Evolutionary conservation across 129 eudicot genomes (phyloP).

Genomic region (Tagetes erecta): DNA sequence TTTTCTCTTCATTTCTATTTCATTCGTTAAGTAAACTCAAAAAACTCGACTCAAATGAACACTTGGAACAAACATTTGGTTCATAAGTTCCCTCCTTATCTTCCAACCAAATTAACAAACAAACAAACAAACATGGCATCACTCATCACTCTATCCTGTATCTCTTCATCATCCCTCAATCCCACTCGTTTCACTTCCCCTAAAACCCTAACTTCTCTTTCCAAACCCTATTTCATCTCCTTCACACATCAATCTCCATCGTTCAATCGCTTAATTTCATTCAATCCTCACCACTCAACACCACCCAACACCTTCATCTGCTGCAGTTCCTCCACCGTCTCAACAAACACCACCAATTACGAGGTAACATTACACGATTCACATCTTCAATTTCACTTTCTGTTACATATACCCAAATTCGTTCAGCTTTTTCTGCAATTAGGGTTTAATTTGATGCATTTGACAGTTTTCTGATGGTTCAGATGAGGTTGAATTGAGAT

Average conservation of each 20-base stretch:
- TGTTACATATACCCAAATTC: background rate
- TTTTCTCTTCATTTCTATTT: too few species aligned
- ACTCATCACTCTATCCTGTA: conserved; percentile 22
- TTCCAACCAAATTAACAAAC: conserved; percentile 21
- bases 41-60: too few species aligned
- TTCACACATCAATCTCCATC: conserved; percentile 28
- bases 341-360: conserved; percentile 59
- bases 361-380: conserved; percentile 47
- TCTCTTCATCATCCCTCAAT: conserved; percentile 37
- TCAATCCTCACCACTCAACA: conserved; percentile 23
- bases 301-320: conserved; percentile 38
- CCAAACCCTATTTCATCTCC: conserved; percentile 26
- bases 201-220: conserved; percentile 22
- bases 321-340: conserved; percentile 45
- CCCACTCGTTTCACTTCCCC: conserved; percentile 17
- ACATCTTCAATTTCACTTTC: background rate
- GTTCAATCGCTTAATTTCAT: conserved; percentile 22
- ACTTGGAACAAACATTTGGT: too few species aligned
- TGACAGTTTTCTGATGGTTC: conserved; percentile 90
- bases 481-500: conserved; percentile 78
- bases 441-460: conserved; percentile 15
- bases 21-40: too few species aligned
- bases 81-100: conserved; percentile 29
- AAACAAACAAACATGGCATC: conserved; percentile 2
- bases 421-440: background rate